Evolutionary conservation across 768 basidiomycete genomes (phyloP), one percentile per base, ranked within the genome.

Genomic region (Tremella fuciformis): DNA sequence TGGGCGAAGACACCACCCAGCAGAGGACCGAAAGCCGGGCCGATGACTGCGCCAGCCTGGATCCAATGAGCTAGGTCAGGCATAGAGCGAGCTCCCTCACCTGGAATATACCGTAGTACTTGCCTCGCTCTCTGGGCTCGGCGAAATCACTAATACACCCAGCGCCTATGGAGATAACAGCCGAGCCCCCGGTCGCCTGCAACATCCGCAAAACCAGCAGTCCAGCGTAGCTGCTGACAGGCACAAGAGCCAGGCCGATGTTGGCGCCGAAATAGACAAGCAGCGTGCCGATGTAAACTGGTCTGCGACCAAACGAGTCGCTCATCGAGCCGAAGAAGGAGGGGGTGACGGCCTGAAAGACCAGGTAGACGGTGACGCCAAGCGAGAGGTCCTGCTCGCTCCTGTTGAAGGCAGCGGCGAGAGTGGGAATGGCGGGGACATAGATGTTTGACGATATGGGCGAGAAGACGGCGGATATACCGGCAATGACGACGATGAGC

Each of bases 91-190:
- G 15, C 7, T 8, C 15, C 7, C 42, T 22, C n/a, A 46, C 42
- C 42, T 44, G 76, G 79, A 67, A 67, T 7, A 67, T 54, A 8
- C 50, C 88, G 58, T 85, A 83, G 75, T 86, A 89, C 3, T 83
- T 82, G 16, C 87, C 89, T 38, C 89, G 80, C 75, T 91, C 88
- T 34, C 82, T 80, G 0, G 83, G 84, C 1, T 82, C 82, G 3
- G 87, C 83, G 34, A 92, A 86, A 71, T 92, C 90, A 1, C 84
- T 84, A 53, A 92, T 82, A 7, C 87, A 84, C 8, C 90, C 90
- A 24, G 86, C 87, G 82, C 88, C 88, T 18, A 91, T 79, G 0
- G 88, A 86, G 60, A 89, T 81, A 0, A 88, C 89, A 58, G 88
- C 88, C 0, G 89, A 88, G 1, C 86, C 88, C 0, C 89, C 89